A percentile compares a stretch with the other conserved stretches of the same genome.
Evolutionary conservation across 106 monocot species (phyloP).

Genomic region (Phalaenopsis aphrodite): DNA sequence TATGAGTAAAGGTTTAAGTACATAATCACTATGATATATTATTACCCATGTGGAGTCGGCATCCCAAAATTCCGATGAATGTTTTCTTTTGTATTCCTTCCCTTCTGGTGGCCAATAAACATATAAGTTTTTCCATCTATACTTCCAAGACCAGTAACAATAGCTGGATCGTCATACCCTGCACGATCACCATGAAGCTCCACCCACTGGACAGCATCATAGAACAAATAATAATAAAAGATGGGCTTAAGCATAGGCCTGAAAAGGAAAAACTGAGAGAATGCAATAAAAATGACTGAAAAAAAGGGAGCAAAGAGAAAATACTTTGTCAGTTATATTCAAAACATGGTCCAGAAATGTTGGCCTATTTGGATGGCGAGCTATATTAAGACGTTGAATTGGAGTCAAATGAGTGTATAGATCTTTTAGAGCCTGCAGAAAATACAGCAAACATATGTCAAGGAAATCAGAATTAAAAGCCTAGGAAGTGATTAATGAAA

Average conservation of each 20-base stretch:
- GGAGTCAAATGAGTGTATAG: conserved; percentile 76
- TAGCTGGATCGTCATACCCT: conserved; percentile 95
- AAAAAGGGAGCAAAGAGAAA: conserved; percentile 1
- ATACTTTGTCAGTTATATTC: conserved; percentile 83
- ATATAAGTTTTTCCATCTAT: conserved; percentile 77
- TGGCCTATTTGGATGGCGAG: conserved; percentile 87
- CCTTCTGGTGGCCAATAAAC: conserved; percentile 93
- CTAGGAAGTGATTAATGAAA: not conserved
- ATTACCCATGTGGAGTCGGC: conserved; percentile 97
- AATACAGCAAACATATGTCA: conserved; percentile 11
- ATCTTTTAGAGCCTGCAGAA: conserved; percentile 57
- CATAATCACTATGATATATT: not conserved
- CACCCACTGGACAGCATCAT: conserved; percentile 52
- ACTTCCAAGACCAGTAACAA: conserved; percentile 72
- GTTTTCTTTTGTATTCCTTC: conserved; percentile 91
- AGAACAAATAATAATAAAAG: conserved; percentile 5
- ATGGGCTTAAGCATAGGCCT: not conserved
- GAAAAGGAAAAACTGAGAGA: not conserved
- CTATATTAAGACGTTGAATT: conserved; percentile 66
- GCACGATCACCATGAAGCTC: conserved; percentile 95
- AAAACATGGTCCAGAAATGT: conserved; percentile 83
- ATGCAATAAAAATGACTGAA: not conserved
- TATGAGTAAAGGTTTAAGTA: not conserved
- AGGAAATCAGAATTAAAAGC: not conserved
- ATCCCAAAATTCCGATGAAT: conserved; percentile 89